These are phyloP conservation scores for Jaltomata sinuosa DNA, from an alignment of 257 asterid genomes.

Conservation along the genomic window DNA sequence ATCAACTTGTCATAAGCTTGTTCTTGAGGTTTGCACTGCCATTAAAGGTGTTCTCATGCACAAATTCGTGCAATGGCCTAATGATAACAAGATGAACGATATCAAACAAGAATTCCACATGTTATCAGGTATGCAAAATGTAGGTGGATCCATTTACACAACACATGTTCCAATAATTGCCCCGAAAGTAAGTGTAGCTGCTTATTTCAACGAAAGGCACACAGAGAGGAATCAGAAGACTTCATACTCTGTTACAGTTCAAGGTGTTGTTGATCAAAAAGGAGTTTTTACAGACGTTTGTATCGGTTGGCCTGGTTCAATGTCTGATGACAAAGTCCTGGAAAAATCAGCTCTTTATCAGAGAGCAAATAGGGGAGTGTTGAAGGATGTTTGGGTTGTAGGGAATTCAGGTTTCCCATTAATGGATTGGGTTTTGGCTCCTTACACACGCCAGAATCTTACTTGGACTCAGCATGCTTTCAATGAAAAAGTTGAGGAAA, in stretches of 20 bases:
- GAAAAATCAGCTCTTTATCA: slow-evolving; percentile 66
- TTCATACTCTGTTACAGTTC: slow-evolving; percentile 66
- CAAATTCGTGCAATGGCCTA: slow-evolving; percentile 72
- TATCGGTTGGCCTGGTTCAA: slow-evolving; percentile 91
- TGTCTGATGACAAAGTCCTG: slow-evolving; percentile 73
- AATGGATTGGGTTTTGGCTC: slow-evolving; percentile 67
- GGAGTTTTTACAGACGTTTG: slow-evolving; percentile 74
- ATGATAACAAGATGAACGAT: slow-evolving; percentile 19
- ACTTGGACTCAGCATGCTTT: slow-evolving; percentile 82
- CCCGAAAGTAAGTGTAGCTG: slow-evolving; percentile 46
- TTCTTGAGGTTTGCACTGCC: slow-evolving; percentile 76
- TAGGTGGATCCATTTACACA: slow-evolving; percentile 63
- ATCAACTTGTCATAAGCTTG: slow-evolving; percentile 85
- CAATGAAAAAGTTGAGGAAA: slow-evolving; percentile 43
- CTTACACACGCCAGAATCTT: slow-evolving; percentile 41
- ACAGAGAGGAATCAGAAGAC: slow-evolving; percentile 78
- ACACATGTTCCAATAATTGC: slow-evolving; percentile 78
- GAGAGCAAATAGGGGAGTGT: slow-evolving; percentile 40
- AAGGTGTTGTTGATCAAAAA: slow-evolving; percentile 61
- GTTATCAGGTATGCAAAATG: slow-evolving; percentile 45
- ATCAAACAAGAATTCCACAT: slow-evolving; percentile 30
- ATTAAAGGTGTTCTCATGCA: slow-evolving; percentile 60
- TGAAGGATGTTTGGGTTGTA: slow-evolving; percentile 42
- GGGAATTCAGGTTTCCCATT: slow-evolving; percentile 51
- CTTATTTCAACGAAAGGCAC: slow-evolving; percentile 68